A percentile compares a stretch with the other conserved stretches of the same genome.
These are phyloP conservation scores for Solanum sitiens DNA, from an alignment of 257 asterid species.

Conservation along the genomic window DNA sequence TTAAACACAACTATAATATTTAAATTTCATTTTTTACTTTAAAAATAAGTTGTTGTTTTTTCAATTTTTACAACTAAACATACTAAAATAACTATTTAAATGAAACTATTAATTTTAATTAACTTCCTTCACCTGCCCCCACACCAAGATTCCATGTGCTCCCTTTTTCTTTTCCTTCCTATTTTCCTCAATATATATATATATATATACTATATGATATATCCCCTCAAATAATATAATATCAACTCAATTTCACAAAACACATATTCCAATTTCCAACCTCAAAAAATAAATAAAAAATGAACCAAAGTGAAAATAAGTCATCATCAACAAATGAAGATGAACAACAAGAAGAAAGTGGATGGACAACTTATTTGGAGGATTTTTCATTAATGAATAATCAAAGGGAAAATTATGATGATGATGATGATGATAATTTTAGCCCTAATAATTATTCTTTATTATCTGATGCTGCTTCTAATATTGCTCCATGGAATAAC, in stretches of 20 bases:
- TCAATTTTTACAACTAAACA: too few relatives aligned
- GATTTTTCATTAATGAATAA: slow-evolving; percentile 12
- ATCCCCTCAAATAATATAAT: neutral
- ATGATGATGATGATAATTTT: neutral
- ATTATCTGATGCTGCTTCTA: slow-evolving; percentile 40
- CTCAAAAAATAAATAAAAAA: neutral
- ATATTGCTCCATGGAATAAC: slow-evolving; percentile 38
- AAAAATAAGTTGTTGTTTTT: accelerated
- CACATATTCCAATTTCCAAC: neutral
- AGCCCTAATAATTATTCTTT: slow-evolving; percentile 13
- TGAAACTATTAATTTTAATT: neutral
- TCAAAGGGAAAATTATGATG: slow-evolving; percentile 6
- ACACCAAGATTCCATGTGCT: slow-evolving; percentile 31
- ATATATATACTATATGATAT: neutral
- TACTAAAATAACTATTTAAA: too few relatives aligned
- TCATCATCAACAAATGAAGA: neutral
- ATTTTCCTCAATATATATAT: neutral
- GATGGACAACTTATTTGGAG: slow-evolving; percentile 30
- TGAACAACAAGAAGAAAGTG: slow-evolving; percentile 18
- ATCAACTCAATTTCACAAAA: neutral
- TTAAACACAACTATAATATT: too few relatives aligned
- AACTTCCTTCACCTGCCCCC: slow-evolving; percentile 12
- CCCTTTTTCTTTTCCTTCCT: slow-evolving; percentile 15
- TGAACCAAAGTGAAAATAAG: neutral
- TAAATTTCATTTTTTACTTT: too few relatives aligned